Evolutionary conservation across 2,329 filamentous ascomycete genomes (phyloP), one percentile per base, ranked within the genome.

Genomic region (Alternaria sp.): DNA sequence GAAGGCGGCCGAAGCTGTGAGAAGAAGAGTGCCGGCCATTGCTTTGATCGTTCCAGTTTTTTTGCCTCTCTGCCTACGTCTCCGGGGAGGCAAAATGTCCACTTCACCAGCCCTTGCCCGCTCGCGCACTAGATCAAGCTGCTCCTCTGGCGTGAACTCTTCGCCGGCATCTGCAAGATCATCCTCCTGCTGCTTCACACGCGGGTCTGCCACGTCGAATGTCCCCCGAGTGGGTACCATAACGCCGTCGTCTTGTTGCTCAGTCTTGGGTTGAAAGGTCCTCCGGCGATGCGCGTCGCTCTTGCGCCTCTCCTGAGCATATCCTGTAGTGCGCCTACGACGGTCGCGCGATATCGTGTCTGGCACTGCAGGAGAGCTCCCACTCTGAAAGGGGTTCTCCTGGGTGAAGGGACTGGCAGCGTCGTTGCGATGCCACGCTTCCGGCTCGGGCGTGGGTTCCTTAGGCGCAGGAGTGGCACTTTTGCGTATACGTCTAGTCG

Each of bases 351-450:
- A 75, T 70, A 64, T 65, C 7, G 72, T 69, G 22, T 78, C 72
- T 30, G 73, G 71, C 22, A 72, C 64, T 5, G 85, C 79, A 2
- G 92, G 89, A 9, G 92, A 90, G 77, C 89, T 91, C 41, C 93
- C 91, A 74, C 91, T 92, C 77, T 98, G 94, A 75, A 98, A 98
- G 0, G 94, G 94, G 72, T 98, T 98, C 54, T 97, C 93, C 68
- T 89, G 86, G 1, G 91, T 93, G 78, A 98, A 98, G 32, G 91
- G 89, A 70, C 85, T 90, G 34, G 86, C 85, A 7, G 85, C 84
- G 8, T 71, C 74, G 26, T 73, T 63, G n/a, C 68, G 69, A 56
- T 74, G 72, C 70, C 76, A 79, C 53, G 82, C 78, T 51, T 85
- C 83, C 59, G 91, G 88, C 12, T 80, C 78, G 3, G 75, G 71